A percentile compares a stretch with the other conserved stretches of the same genome.
Evolutionary conservation across 2,329 filamentous ascomycete genomes (phyloP).

Genomic region (Colletotrichum sp.): DNA sequence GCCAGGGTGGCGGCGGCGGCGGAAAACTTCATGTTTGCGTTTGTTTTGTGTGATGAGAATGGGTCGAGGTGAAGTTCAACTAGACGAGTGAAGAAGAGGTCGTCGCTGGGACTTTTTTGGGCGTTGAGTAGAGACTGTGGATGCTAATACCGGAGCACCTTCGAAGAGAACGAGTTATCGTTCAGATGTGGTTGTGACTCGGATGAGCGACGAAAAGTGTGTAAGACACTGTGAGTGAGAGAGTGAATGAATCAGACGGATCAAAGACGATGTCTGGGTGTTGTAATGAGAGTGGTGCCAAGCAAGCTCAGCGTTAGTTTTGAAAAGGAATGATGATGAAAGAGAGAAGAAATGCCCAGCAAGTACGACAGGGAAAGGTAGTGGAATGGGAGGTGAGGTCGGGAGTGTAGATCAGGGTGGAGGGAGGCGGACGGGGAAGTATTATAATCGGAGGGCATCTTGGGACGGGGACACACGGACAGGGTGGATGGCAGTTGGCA

Average conservation of each 20-base stretch:
- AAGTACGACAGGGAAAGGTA: conserved; percentile 25
- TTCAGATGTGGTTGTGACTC: conserved; percentile 22
- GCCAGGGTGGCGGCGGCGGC: conserved; percentile 32
- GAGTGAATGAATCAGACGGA: conserved; percentile 35
- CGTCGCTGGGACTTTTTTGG: conserved; percentile 1
- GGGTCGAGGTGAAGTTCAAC: neutral
- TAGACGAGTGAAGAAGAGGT: neutral
- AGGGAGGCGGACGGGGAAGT: neutral
- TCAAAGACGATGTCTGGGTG: conserved; percentile 25
- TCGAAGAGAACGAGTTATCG: conserved; percentile 26
- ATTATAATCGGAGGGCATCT: conserved; percentile 16
- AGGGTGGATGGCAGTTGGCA: conserved; percentile 4
- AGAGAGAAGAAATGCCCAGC: conserved; percentile 22
- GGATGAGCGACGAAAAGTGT: conserved; percentile 21
- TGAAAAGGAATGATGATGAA: conserved; percentile 15
- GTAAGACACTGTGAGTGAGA: conserved; percentile 1
- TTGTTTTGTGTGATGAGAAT: neutral
- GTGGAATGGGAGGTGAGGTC: conserved; percentile 16
- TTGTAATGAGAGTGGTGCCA: conserved; percentile 40
- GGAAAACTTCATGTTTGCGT: conserved; percentile 39
- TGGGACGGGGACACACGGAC: neutral
- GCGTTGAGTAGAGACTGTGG: conserved; percentile 10
- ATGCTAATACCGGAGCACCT: conserved; percentile 41
- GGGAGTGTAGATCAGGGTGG: neutral
- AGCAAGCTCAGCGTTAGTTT: conserved; percentile 29